Evolutionary conservation across 768 basidiomycete genomes (phyloP).

Genomic region (Rhizopogon roseolus): DNA sequence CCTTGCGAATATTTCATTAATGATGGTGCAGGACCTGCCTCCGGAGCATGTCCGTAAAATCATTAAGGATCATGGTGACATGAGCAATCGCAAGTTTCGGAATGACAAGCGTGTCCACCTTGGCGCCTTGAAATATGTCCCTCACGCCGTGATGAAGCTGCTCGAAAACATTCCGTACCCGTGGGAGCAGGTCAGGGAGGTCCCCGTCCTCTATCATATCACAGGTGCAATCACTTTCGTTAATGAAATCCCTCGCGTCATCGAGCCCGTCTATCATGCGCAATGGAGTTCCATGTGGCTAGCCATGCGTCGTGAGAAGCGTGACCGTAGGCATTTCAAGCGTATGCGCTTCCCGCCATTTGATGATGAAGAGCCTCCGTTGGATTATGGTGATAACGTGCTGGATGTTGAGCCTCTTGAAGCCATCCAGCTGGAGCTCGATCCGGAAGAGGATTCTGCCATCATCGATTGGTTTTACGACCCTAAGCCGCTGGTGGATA

Average conservation of each 20-base stretch:
- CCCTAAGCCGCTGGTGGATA: constrained; percentile 88
- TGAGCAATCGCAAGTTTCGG: constrained; percentile 98
- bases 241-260: constrained; percentile 94
- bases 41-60: constrained; percentile 99
- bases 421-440: constrained; percentile 94
- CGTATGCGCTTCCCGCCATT: constrained; percentile 99
- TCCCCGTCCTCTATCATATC: constrained; percentile 97
- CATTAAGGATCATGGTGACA: constrained; percentile 98
- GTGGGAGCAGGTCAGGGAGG: constrained; percentile 99
- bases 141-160: constrained; percentile 98
- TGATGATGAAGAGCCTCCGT: constrained; percentile 97
- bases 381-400: constrained; percentile 99
- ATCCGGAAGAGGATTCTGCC: constrained; percentile 84
- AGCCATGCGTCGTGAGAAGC: constrained; percentile 97
- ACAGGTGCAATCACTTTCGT: constrained; percentile 99
- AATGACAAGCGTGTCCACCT: constrained; percentile 99
- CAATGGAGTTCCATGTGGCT: constrained; percentile 99
- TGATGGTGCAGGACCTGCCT: constrained; percentile 69
- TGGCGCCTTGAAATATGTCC: constrained; percentile 96
- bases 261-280: constrained; percentile 97
- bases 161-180: constrained; percentile 97
- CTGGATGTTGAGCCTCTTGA: constrained; percentile 97
- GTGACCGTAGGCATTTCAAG: constrained; percentile 98
- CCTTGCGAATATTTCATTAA: constrained; percentile 3
- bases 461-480: constrained; percentile 99